Evolutionary conservation across 1,139 yeast genomes (phyloP), one percentile per base, ranked within the genome.

Genomic region (Torulaspora globosa): DNA sequence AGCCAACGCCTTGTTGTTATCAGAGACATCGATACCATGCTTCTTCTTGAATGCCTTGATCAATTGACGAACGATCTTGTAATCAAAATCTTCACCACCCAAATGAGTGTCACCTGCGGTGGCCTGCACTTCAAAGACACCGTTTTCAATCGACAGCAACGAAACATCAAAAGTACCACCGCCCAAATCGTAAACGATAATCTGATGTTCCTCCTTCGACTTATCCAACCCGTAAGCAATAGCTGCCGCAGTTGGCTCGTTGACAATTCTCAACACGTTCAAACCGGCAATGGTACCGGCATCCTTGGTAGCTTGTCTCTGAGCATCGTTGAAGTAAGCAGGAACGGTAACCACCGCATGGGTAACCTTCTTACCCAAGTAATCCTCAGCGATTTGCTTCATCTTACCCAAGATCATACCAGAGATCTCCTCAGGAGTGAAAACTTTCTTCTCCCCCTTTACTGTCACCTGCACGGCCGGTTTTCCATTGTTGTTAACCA

Each of bases 51-150:
- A 88, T 55, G 82, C 74, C 71, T 83, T 84, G 61, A 84, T 75
- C 69, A 89, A 84, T 75, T 88, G 88, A 73, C 84, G 82, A 59
- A 89, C 90, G 57, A 89, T 75, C 70, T 88, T 84, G 77, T 80
- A 81, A 73, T 89, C 97, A 66, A 89, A 89, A 76, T 89, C 97
- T 76, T 88, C 96, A 78, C 97, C 97, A 78, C 95, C 95, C 69
- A 86, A 79, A 71, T 87, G 95, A 63, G 96, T 86, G 71, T 86
- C 95, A 81, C 96, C 96, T 59, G 95, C 90, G 57, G 96, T 87
- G 58, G 95, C 88, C 76, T 85, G 79, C 59, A 89, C 97, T 72
- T 90, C 95, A 74, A 89, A 89, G 58, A 88, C 92, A 75, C 96
- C 96, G 67, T 87, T 88, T 67, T 89, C 92, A 69, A 87, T 86